phyloP scores from a whole-genome alignment of 1,139 yeast species.

The Blastobotrys proliferans region DNA sequence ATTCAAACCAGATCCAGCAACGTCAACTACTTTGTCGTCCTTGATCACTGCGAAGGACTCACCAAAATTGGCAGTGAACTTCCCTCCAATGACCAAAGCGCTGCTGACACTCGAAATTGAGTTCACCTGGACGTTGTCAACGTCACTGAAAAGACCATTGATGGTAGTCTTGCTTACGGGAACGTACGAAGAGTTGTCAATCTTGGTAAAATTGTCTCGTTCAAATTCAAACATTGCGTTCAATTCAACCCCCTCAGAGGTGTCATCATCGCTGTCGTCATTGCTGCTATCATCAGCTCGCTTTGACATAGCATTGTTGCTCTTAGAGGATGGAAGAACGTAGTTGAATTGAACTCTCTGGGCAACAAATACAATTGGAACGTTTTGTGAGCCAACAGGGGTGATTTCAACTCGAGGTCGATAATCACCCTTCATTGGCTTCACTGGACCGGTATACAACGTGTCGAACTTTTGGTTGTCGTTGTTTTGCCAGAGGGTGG shows the following conservation, averaged over 20 bases:
- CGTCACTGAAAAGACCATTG: constrained; percentile 45
- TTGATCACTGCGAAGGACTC: constrained; percentile 14
- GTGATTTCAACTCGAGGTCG: constrained; percentile 46
- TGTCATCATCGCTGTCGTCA: constrained; percentile 17
- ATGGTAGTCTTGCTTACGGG: constrained; percentile 67
- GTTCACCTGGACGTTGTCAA: constrained; percentile 41
- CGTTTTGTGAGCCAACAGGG: constrained; percentile 39
- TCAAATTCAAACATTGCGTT: constrained; percentile 85
- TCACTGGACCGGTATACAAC: constrained; percentile 65
- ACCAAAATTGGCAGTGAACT: constrained; percentile 41
- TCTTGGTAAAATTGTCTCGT: constrained; percentile 56
- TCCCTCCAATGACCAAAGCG: constrained; percentile 45
- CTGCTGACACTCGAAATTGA: constrained; percentile 34
- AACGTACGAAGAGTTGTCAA: constrained; percentile 34
- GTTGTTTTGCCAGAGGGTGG: constrained; percentile 72
- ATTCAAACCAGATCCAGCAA: constrained; percentile 37
- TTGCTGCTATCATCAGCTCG: constrained; percentile 13
- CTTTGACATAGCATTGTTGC: background rate
- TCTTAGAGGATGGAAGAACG: constrained; percentile 23
- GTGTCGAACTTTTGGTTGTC: constrained; percentile 74
- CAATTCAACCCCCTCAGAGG: constrained; percentile 36
- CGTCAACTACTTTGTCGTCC: constrained; percentile 13
- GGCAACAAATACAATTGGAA: constrained; percentile 57
- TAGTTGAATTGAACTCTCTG: constrained; percentile 58
- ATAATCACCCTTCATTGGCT: constrained; percentile 42